Evolutionary conservation across 2,329 filamentous ascomycete species (phyloP), one percentile per base, ranked within the genome.

Genomic region (Huntiella moniliformis): DNA sequence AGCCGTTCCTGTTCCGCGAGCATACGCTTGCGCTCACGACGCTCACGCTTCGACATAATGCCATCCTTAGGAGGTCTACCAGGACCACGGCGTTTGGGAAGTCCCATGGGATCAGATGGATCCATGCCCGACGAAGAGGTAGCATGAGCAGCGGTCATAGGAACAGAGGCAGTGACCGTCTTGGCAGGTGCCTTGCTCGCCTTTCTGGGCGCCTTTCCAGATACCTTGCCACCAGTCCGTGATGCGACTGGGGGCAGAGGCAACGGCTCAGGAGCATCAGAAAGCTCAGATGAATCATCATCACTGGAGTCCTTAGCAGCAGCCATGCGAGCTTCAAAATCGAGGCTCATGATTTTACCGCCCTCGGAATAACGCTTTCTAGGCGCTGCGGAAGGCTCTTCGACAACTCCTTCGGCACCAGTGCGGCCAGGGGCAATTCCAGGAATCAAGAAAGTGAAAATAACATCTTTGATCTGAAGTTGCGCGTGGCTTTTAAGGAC

Each of bases 61-160:
- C 82, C 82, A 55, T 87, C 82, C 63, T 87, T 87, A 0, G 82
- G 82, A 15, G 82, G 82, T 45, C 82, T 67, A n/a, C 82, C 82
- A 7, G 82, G 82, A 11, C 82, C 82, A 53, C 82, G 76, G 51
- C 80, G 78, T 60, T 74, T 48, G 0, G 42, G 42, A 11, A 41
- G 46, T 35, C 41, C 40, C 40, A 35, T 47, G 4, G 32, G 45
- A 17, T 47, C 45, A 16, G 36, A 32, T 5, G 38, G 39, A 15
- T 42, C 40, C 10, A 28, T 31, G n/a, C 4, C 33, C 28, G 31
- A 11, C 4, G 22, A 18, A 34, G 16, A 16, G 40, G 28, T 18
- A 44, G 22, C 22, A 5, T 5, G 8, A 28, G 22, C 6, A 28
- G 22, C 10, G 10, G 22, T 8, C 22, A 10, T 32, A 13, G 32